Evolutionary conservation across 116 monocot species (phyloP), one percentile per base, ranked within the genome.

Genomic region (Papilionanthe hybrid): DNA sequence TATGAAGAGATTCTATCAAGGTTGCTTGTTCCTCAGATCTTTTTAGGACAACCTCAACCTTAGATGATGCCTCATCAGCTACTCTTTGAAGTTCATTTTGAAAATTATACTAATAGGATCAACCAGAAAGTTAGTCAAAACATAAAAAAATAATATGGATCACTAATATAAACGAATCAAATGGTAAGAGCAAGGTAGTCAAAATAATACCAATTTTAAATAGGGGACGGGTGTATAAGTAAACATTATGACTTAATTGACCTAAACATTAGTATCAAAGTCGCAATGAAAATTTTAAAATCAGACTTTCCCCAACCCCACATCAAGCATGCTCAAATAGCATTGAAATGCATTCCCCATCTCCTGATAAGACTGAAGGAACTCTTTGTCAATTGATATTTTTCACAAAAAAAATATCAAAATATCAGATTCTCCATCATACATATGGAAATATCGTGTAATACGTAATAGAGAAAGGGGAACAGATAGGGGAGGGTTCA

Each of bases 1-100:
- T 89, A 79, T 99, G 95, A 58, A 99, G 93, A 66, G 99, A 95
- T 69, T 99, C 99, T 50, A 99, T 88, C 95, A 99, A 90, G 79
- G 78, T 55, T 12, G 80, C 87, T 83, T 99, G 95, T 82, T 95
- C 99, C 78, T 95, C 95, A 7, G 86, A 88, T 90, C 87, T 95
- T 84, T 87, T 95, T 42, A 95, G 72, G 50, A 95, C 90, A 78
- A 86, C 85, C 79, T 94, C 95, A 83, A 95, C 90, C 79, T 89
- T 95, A 28, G 84, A 57, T 44, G 88, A 50, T 53, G 93, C 90
- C 15, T 93, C 92, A 75, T 90, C 81, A 78, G 50, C 85, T 37
- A 79, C 73, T 76, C 88, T 99, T 53, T 86, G 86, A 32, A 93
- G 81, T 79, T 99, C 90, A 78, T 88, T 78, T 82, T 93, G 80